These are phyloP conservation scores for Prosopis cineraria DNA, from an alignment of 306 rosid species.

Conservation along the genomic window DNA sequence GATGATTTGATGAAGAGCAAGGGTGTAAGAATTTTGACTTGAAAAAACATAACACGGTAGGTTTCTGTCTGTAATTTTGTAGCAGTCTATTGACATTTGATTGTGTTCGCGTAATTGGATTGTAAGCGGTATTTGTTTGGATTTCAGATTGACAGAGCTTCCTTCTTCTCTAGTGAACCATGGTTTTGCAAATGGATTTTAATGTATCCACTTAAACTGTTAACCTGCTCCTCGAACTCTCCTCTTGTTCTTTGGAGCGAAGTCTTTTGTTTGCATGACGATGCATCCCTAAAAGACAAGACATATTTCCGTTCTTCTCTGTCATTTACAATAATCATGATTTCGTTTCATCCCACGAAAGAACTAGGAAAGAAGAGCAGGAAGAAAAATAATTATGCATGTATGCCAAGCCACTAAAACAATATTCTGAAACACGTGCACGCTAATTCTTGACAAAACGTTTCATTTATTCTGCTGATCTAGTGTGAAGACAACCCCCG, in stretches of 20 bases:
- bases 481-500: background rate
- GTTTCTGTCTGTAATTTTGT: constrained; percentile 27
- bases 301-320: no score
- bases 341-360: no score
- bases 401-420: background rate
- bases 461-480: background rate
- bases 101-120: constrained; percentile 34
- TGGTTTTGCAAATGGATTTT: constrained; percentile 34
- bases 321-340: no score
- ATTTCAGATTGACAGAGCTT: constrained; percentile 31
- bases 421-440: background rate
- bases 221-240: constrained; percentile 14
- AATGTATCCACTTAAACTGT: constrained; percentile 15
- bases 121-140: constrained; percentile 27
- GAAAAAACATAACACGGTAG: constrained; percentile 20
- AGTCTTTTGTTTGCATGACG: constrained; percentile 17
- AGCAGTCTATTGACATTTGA: constrained; percentile 30
- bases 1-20: constrained; percentile 52
- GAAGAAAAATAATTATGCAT: no score
- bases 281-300: no score
- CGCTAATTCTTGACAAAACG: background rate
- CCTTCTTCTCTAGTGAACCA: constrained; percentile 18
- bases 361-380: no score
- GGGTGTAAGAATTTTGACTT: constrained; percentile 50
- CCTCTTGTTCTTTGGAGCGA: constrained; percentile 5